Percentiles rank a stretch among this genome's conserved stretches.
Conservation (phyloP, 306 rosid species). For the Ochetophila trinervis region DNA sequence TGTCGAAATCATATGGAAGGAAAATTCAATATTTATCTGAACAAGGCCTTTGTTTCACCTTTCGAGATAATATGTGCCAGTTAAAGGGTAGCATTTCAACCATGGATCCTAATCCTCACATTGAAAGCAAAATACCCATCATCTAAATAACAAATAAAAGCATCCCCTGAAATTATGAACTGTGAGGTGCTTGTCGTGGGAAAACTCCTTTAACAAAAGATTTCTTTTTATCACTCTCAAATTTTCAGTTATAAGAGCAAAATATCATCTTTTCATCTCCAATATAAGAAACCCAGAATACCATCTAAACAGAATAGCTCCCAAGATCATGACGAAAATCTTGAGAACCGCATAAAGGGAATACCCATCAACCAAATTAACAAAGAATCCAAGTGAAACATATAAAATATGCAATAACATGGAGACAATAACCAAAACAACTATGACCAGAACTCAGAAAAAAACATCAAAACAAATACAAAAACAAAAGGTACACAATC, state of each 20-base stretch:
- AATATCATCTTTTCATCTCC: not conserved
- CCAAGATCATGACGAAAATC: not conserved
- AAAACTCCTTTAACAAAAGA: not conserved
- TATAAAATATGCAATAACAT: not conserved
- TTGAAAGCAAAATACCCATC: not conserved
- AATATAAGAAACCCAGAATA: not conserved
- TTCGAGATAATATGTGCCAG: not conserved
- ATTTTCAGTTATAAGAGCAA: slow-evolving; percentile 1
- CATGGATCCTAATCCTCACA: not conserved
- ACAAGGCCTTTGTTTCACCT: not conserved
- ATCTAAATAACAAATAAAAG: not conserved
- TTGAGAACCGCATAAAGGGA: not conserved
- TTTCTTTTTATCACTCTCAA: not conserved
- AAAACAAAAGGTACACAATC: not conserved
- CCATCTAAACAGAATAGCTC: not conserved
- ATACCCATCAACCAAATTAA: not conserved
- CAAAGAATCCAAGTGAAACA: not conserved
- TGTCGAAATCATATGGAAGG: not conserved
- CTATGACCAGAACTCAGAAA: not conserved
- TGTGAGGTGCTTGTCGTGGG: not conserved
- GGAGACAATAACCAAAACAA: not conserved
- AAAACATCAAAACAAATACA: not conserved
- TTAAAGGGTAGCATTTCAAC: too few relatives aligned
- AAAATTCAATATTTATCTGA: not conserved
- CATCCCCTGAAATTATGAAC: not conserved